These are phyloP conservation scores for Apophysomyces trapeziformis DNA, from an alignment of 371 early-diverging fungal species.

Conservation along the genomic window DNA sequence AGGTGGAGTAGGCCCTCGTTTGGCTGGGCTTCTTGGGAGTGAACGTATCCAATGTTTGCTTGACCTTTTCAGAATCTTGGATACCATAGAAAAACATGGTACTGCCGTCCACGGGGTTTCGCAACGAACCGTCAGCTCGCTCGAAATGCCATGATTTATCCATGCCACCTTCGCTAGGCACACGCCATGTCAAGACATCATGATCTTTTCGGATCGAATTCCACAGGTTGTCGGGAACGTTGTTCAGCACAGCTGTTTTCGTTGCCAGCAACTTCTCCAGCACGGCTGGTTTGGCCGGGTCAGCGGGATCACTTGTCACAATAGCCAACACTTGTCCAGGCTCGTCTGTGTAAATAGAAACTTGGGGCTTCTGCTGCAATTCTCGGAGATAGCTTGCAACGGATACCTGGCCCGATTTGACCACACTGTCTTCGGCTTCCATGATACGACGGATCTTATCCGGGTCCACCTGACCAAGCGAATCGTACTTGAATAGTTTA, in stretches of 20 bases:
- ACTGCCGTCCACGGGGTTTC: constrained; percentile 59
- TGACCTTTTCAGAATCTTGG: constrained; percentile 73
- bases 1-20: constrained; percentile 41
- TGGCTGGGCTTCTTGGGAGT: constrained; percentile 25
- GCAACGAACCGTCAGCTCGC: constrained; percentile 87
- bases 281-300: constrained; percentile 53
- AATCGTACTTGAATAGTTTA: too few relatives aligned
- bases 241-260: constrained; percentile 78
- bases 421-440: constrained; percentile 72
- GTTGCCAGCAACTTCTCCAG: constrained; percentile 51
- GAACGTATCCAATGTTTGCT: constrained; percentile 47
- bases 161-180: constrained; percentile 52
- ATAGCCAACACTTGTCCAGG: constrained; percentile 89
- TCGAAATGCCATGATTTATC: constrained; percentile 89
- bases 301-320: constrained; percentile 57
- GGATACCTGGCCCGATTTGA: constrained; percentile 67
- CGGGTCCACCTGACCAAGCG: too few relatives aligned
- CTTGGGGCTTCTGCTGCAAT: constrained; percentile 58
- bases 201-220: constrained; percentile 75
- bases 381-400: constrained; percentile 78
- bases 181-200: constrained; percentile 49
- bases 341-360: constrained; percentile 82
- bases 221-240: constrained; percentile 92
- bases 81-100: constrained; percentile 94
- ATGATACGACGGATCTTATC: too few relatives aligned